Percentiles rank a stretch among this genome's conserved stretches.
Conservation (phyloP, 2,329 filamentous ascomycete genomes). For the Sclerotinia spermophila region DNA sequence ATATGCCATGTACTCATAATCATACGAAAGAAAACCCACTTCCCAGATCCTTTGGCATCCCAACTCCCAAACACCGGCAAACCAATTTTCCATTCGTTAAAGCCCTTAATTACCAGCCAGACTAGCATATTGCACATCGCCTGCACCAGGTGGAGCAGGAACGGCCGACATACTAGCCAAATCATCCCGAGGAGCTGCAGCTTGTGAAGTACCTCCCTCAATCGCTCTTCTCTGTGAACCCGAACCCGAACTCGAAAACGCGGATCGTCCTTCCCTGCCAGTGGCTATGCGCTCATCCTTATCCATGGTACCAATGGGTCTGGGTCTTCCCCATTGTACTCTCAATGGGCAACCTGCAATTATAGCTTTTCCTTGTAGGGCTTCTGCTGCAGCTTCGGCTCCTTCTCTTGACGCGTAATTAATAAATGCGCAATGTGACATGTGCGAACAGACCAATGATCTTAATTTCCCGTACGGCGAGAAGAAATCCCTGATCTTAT, state of each 20-base stretch:
- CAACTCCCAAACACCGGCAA: constrained; percentile 34
- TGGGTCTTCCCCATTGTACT: constrained; percentile 89
- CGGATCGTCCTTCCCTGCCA: constrained; percentile 69
- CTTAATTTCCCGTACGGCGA: constrained; percentile 83
- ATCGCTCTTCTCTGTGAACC: constrained; percentile 38
- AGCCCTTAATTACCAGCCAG: constrained; percentile 68
- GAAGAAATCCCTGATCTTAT: constrained; percentile 88
- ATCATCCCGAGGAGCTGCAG: constrained; percentile 30
- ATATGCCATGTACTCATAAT: constrained; percentile 15
- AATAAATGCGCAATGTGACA: constrained; percentile 94
- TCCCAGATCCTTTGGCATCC: constrained; percentile 15
- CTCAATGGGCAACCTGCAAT: constrained; percentile 87
- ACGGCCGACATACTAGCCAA: constrained; percentile 44
- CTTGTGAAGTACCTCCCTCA: constrained; percentile 30
- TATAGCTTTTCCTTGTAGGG: constrained; percentile 82
- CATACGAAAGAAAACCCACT: neutral
- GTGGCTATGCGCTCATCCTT: constrained; percentile 79
- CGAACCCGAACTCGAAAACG: constrained; percentile 43
- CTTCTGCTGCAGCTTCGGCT: constrained; percentile 79
- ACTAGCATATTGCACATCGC: constrained; percentile 80
- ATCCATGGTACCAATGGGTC: constrained; percentile 87
- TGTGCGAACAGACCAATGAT: constrained; percentile 91
- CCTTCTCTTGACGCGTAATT: constrained; percentile 84
- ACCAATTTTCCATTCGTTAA: constrained; percentile 17
- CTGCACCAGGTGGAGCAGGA: constrained; percentile 74